These are phyloP conservation scores for Paramecium tetraurelia DNA, from an alignment of 73 alveolate species.

Conservation along the genomic window DNA sequence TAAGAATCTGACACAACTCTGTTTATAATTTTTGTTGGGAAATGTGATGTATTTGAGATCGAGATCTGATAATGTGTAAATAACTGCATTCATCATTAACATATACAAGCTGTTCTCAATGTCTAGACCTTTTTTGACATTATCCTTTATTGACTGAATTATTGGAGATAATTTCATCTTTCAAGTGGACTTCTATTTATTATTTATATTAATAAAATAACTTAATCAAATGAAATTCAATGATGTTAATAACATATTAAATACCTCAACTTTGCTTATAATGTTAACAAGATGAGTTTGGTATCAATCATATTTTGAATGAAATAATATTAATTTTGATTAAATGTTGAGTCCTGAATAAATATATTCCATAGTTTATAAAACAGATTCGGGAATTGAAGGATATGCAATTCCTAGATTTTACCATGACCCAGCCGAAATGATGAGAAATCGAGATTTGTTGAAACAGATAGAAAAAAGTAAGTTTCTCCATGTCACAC, in stretches of 20 bases:
- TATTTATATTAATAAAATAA: not conserved
- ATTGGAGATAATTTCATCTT: not conserved
- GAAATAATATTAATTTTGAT: not conserved
- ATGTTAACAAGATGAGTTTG: not conserved
- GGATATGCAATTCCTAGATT: conserved; percentile 2
- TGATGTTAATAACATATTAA: not conserved
- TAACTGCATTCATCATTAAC: not conserved
- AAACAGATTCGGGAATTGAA: not conserved
- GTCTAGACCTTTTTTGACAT: not conserved
- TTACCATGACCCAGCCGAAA: conserved; percentile 28
- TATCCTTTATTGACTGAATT: not conserved
- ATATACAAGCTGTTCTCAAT: not conserved
- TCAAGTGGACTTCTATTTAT: not conserved
- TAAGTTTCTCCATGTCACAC: not conserved
- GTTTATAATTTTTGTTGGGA: not conserved
- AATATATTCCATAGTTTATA: not conserved
- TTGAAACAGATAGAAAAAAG: conserved; percentile 16
- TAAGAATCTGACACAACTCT: not conserved
- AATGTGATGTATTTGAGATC: not conserved
- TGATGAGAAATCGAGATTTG: not conserved
- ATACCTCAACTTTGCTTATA: not conserved
- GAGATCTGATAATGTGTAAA: not conserved
- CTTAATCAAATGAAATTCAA: not conserved
- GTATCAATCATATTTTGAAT: not conserved
- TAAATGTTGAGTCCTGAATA: not conserved